Percentiles rank a stretch among this genome's conserved stretches.
Evolutionary conservation across 192 early-diverging fungal genomes (phyloP).

Genomic region (Podila epicladia): DNA sequence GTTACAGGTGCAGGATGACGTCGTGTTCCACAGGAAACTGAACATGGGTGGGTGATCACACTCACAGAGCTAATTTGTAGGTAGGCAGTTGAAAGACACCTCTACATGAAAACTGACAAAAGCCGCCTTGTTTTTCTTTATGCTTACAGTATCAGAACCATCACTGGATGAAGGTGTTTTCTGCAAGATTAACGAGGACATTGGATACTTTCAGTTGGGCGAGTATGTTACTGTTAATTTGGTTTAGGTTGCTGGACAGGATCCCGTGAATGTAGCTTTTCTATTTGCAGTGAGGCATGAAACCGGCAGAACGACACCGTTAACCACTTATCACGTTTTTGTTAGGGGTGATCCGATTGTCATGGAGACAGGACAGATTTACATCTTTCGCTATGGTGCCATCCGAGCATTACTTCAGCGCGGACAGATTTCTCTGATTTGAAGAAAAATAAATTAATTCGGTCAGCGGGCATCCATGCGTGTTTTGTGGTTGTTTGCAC

Average conservation of each 20-base stretch:
- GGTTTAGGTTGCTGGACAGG: not conserved
- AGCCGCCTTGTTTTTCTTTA: not conserved
- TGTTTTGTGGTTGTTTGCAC: too few species aligned
- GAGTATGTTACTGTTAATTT: constrained; percentile 14
- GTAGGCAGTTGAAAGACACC: not conserved
- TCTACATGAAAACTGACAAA: not conserved
- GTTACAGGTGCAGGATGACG: constrained; percentile 62
- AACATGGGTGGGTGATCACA: constrained; percentile 31
- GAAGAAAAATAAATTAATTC: not conserved
- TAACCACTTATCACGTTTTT: not conserved
- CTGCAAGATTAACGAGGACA: constrained; percentile 57
- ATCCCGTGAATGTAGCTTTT: not conserved
- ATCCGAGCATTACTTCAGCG: constrained; percentile 54
- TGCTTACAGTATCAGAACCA: constrained; percentile 54
- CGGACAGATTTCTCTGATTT: constrained; percentile 64
- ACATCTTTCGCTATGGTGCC: constrained; percentile 63
- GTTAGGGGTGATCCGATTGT: constrained; percentile 41
- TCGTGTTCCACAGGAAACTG: constrained; percentile 31
- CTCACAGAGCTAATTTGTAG: too few species aligned
- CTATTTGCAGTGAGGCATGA: not conserved
- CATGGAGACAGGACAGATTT: constrained; percentile 56
- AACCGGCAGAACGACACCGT: not conserved
- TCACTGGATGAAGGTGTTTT: constrained; percentile 72
- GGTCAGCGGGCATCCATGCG: not conserved
- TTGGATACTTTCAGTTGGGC: constrained; percentile 63